A percentile compares a stretch with the other conserved stretches of the same genome.
These are phyloP conservation scores for Termitomyces sp. DNA, from an alignment of 768 basidiomycete species.

Conservation along the genomic window DNA sequence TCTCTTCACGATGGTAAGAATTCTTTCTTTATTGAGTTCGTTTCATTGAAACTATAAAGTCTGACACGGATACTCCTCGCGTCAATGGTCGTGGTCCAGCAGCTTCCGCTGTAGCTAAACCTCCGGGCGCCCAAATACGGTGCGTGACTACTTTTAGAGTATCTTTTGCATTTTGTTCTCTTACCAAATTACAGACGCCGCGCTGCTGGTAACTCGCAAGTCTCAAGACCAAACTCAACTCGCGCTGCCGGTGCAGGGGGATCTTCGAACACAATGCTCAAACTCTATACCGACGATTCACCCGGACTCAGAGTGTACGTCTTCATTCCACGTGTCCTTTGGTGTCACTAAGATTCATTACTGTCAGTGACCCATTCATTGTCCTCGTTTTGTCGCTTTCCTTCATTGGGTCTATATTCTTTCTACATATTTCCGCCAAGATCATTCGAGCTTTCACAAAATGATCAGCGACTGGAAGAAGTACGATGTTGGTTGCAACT, in stretches of 20 bases:
- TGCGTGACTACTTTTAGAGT: constrained; percentile 26
- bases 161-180: background rate
- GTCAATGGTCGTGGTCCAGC: constrained; percentile 34
- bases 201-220: constrained; percentile 55
- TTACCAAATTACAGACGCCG: constrained; percentile 48
- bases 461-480: constrained; percentile 27
- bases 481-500: background rate
- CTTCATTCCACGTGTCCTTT: background rate
- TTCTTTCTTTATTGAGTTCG: background rate
- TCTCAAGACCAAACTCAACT: constrained; percentile 73
- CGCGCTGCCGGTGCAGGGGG: constrained; percentile 95
- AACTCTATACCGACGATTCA: constrained; percentile 97
- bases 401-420: constrained; percentile 98
- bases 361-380: constrained; percentile 85
- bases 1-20: constrained; percentile 31
- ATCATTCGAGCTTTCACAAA: constrained; percentile 88
- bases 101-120: constrained; percentile 52
- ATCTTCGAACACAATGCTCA: constrained; percentile 97
- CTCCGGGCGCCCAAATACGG: constrained; percentile 81
- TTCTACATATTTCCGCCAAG: constrained; percentile 96
- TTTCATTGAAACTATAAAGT: constrained; percentile 34
- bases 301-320: constrained; percentile 96
- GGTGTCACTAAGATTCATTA: background rate
- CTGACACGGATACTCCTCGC: constrained; percentile 71
- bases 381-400: constrained; percentile 93